Base-by-base conservation (phyloP, 306 rosid species). In the Cicer arietinum region DNA sequence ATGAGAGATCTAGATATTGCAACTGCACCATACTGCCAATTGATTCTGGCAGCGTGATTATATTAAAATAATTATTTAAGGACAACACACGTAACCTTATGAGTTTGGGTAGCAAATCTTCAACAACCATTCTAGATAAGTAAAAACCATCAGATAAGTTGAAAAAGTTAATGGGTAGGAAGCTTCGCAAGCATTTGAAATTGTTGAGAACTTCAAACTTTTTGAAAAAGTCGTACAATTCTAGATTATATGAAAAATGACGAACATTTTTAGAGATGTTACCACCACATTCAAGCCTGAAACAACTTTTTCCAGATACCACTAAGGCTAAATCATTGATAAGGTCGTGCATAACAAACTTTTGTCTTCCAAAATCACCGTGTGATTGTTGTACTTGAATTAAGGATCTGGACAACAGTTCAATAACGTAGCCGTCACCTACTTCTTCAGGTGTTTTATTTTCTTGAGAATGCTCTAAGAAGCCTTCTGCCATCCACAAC, bases 231-330 rank as follows among this genome's bases (percentile, higher is more conserved):
- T 70, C 86, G 25, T 14, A 63, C 0, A 0, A 0, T 14, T 71
- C 30, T 37, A 9, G 16, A 2, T 7, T n/a, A 30, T 46, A 75
- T 8, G 80, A 80, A 6, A 79, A 40, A 67, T 86, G 85, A 3
- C 73, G 77, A 30, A 64, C 67, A 70, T 8, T 14, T 14, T 40
- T 4, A 8, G 25, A 14, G 48, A 39, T 40, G 1, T 8, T 18
- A 16, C 51, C 67, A 60, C 10, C 63, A 22, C 3, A 60, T 13
- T 60, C 67, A 37, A 12, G 17, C 67, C 45, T 37, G 10, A 10
- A 37, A 35, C 67, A 60, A 60, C 44, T 60, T 60, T 60, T 60
- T 7, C 67, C 67, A 60, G 45, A 60, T 37, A 60, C 45, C 0
- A 35, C 0, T n/a, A 45, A 12, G n/a, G 67, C 65, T 59, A 22